phyloP scores from a whole-genome alignment of 2,329 filamentous ascomycete species.

The Cadophora luteo-olivacea region DNA sequence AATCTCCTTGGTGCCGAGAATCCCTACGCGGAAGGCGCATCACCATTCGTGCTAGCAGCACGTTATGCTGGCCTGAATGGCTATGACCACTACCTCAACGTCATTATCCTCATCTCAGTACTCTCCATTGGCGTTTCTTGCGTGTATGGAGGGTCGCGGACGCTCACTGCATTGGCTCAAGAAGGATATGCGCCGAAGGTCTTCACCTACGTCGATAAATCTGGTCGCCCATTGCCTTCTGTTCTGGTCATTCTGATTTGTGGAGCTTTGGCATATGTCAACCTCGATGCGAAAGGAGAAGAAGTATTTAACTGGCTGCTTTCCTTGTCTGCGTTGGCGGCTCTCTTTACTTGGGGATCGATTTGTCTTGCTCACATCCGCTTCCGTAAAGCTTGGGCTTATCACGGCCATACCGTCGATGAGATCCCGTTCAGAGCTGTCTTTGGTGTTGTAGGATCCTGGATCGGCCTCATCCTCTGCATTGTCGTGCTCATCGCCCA shows the following conservation, averaged over 20 bases:
- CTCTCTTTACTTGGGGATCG: slow-evolving; percentile 76
- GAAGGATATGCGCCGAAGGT: slow-evolving; percentile 74
- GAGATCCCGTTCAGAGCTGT: slow-evolving; percentile 53
- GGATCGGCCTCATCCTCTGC: slow-evolving; percentile 69
- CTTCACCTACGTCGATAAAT: slow-evolving; percentile 23
- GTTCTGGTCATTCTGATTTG: slow-evolving; percentile 10
- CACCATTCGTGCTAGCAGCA: slow-evolving; percentile 20
- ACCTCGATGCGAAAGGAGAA: slow-evolving; percentile 13
- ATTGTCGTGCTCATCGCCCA: slow-evolving; percentile 67
- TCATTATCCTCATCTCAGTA: slow-evolving; percentile 20
- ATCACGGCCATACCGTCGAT: slow-evolving; percentile 58
- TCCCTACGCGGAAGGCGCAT: slow-evolving; percentile 20
- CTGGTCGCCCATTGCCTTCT: slow-evolving; percentile 20
- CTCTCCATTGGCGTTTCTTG: slow-evolving; percentile 24
- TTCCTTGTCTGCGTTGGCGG: slow-evolving; percentile 72
- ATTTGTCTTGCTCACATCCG: slow-evolving; percentile 70
- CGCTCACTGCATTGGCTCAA: slow-evolving; percentile 21
- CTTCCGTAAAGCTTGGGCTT: slow-evolving; percentile 66
- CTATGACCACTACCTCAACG: slow-evolving; percentile 22
- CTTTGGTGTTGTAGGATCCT: slow-evolving; percentile 69
- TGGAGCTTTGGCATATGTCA: slow-evolving; percentile 20
- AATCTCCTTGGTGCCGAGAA: slow-evolving; percentile 20
- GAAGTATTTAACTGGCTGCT: slow-evolving; percentile 64
- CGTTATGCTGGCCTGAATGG: slow-evolving; percentile 20
- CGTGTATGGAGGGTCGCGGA: slow-evolving; percentile 23